phyloP scores from a whole-genome alignment of 306 rosid species.

The Luffa aegyptiaca region DNA sequence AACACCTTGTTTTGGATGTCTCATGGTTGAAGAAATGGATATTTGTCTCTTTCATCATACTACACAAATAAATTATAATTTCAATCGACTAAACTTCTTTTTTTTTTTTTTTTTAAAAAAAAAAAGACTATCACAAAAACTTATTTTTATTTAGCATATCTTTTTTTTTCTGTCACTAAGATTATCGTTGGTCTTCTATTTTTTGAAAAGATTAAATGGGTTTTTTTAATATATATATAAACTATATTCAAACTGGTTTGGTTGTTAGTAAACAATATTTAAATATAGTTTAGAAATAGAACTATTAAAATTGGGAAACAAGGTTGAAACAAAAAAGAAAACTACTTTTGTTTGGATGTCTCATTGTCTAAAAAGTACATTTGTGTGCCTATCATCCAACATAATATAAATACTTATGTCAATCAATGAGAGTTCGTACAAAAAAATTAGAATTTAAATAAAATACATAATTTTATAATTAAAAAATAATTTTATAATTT shows the following conservation, averaged over 20 bases:
- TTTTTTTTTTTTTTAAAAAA: no score
- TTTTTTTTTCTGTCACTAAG: no score
- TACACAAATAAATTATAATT: background rate
- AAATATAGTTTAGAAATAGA: background rate
- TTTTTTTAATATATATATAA: background rate
- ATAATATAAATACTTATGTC: background rate
- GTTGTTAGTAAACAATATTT: background rate
- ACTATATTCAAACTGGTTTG: background rate
- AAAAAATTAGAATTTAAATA: background rate
- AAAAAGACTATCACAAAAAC: no score
- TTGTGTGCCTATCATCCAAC: background rate
- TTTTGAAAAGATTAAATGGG: no score
- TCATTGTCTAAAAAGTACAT: background rate
- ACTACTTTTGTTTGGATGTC: background rate
- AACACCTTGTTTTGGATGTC: background rate
- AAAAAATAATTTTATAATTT: no score
- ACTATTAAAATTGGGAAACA: background rate
- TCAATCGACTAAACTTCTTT: background rate
- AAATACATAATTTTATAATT: background rate
- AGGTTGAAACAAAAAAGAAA: background rate
- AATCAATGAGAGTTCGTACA: background rate
- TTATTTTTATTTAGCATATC: no score
- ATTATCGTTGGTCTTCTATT: no score
- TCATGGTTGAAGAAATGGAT: background rate
- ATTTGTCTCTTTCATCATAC: background rate